Percentiles rank a stretch among this genome's conserved stretches.
These are phyloP conservation scores for Sarcomyxa edulis DNA, from an alignment of 768 basidiomycete species.

Conservation along the genomic window DNA sequence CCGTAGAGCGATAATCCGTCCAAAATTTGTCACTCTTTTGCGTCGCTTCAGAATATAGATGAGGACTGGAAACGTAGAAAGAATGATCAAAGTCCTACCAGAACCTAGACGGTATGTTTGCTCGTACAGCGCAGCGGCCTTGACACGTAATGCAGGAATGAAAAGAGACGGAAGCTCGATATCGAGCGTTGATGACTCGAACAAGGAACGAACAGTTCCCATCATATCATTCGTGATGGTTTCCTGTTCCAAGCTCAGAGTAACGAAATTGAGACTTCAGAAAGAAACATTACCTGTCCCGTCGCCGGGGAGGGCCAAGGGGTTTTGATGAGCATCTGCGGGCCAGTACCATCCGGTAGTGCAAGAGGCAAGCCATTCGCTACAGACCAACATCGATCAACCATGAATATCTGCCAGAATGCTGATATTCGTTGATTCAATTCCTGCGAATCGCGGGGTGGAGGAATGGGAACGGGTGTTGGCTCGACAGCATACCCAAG, in stretches of 20 bases:
- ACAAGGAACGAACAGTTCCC: no score
- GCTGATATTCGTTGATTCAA: constrained; percentile 42
- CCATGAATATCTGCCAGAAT: constrained; percentile 60
- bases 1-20: constrained; percentile 36
- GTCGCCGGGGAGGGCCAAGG: constrained; percentile 33
- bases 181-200: constrained; percentile 7
- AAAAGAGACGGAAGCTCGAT: constrained; percentile 19
- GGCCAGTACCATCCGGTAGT: constrained; percentile 43
- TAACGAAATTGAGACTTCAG: no score
- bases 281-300: neutral
- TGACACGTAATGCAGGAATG: constrained; percentile 39
- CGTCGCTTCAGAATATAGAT: constrained; percentile 14
- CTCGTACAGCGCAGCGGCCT: constrained; percentile 50
- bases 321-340: constrained; percentile 45
- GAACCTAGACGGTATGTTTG: constrained; percentile 39
- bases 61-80: constrained; percentile 5
- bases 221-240: no score
- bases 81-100: constrained; percentile 20
- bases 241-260: no score
- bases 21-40: constrained; percentile 25
- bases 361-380: constrained; percentile 49
- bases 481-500: no score
- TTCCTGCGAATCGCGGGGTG: constrained; percentile 34
- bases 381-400: constrained; percentile 58
- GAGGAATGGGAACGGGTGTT: no score